Conservation (phyloP, 2,329 filamentous ascomycete species). For the Fusarium luffae region DNA sequence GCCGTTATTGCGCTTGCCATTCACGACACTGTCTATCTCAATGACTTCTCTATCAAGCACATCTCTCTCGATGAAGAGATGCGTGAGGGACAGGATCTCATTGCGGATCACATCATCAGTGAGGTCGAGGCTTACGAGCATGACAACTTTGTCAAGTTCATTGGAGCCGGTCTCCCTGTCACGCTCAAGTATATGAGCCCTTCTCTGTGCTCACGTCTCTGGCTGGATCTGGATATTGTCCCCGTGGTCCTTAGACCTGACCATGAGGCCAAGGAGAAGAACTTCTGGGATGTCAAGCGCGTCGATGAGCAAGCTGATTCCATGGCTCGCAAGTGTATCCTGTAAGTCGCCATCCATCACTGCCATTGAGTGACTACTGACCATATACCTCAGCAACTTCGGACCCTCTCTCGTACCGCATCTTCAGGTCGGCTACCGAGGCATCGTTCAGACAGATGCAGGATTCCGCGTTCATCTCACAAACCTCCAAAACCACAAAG, state of each 20-base stretch:
- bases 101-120: conserved; percentile 69
- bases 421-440: conserved; percentile 73
- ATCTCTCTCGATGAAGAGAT: conserved; percentile 58
- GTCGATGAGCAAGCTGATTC: conserved; percentile 86
- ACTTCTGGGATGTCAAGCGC: conserved; percentile 65
- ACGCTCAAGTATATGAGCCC: conserved; percentile 71
- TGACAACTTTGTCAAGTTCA: conserved; percentile 76
- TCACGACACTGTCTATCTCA: conserved; percentile 78
- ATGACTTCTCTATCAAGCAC: conserved; percentile 76
- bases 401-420: conserved; percentile 77
- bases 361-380: not conserved
- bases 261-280: conserved; percentile 55
- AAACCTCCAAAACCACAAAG: conserved; percentile 66
- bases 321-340: conserved; percentile 81
- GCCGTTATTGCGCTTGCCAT: conserved; percentile 74
- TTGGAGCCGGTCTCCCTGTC: conserved; percentile 76
- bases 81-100: conserved; percentile 56
- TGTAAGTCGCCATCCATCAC: conserved; percentile 57
- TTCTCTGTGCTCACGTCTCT: conserved; percentile 74
- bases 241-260: conserved; percentile 71
- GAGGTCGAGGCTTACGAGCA: conserved; percentile 70
- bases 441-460: conserved; percentile 76
- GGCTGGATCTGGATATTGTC: conserved; percentile 81
- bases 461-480: conserved; percentile 71
- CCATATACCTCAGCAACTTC: conserved; percentile 65